Evolutionary conservation across 441 rosid genomes (phyloP).

Genomic region (Bocquillonia castaneifolia): DNA sequence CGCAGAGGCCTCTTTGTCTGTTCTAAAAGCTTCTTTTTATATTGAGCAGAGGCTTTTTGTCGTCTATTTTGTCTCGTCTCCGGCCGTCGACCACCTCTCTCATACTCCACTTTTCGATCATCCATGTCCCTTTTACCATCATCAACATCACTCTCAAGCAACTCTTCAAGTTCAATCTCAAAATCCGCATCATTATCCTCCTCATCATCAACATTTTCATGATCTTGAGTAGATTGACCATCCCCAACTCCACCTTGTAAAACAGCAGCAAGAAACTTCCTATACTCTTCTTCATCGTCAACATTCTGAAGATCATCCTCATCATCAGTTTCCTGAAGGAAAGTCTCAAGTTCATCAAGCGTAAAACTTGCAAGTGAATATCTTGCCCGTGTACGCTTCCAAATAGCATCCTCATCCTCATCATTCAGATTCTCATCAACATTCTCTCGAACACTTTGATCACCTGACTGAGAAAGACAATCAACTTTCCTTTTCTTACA

Average conservation of each 20-base stretch:
- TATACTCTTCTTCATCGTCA: constrained; percentile 84
- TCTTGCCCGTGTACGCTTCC: constrained; percentile 86
- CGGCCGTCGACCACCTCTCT: constrained; percentile 47
- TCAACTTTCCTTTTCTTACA: constrained; percentile 32
- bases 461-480: constrained; percentile 23
- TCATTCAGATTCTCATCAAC: constrained; percentile 22
- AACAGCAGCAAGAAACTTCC: constrained; percentile 89
- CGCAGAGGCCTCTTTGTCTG: constrained; percentile 73
- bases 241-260: constrained; percentile 57
- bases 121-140: constrained; percentile 43
- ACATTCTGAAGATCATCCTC: constrained; percentile 82
- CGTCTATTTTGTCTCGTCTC: constrained; percentile 86
- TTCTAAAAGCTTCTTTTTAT: constrained; percentile 46
- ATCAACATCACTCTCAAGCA: constrained; percentile 87
- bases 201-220: constrained; percentile 50
- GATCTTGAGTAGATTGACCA: constrained; percentile 34
- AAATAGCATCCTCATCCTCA: constrained; percentile 78
- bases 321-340: constrained; percentile 95
- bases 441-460: constrained; percentile 21
- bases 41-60: constrained; percentile 44
- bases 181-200: constrained; percentile 95
- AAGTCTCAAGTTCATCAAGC: constrained; percentile 96
- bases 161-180: constrained; percentile 93
- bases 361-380: constrained; percentile 85
- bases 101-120: constrained; percentile 27